Percentiles rank a stretch among this genome's conserved stretches.
Conservation (phyloP, 805 yeast genomes). For the Starmerella bombicola region DNA sequence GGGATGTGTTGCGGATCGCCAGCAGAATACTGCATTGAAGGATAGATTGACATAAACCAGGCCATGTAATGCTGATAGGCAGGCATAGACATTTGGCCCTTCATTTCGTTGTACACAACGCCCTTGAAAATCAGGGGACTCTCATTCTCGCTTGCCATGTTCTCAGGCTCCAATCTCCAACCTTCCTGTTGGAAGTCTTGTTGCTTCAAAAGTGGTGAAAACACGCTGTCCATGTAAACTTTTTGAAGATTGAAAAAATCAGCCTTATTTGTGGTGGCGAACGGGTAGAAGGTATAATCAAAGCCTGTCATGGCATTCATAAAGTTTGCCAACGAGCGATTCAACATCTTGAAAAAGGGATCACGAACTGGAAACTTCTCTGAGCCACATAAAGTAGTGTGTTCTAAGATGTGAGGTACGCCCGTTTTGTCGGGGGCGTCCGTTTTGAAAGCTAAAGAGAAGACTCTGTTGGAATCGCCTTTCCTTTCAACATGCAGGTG, state of each 20-base stretch:
- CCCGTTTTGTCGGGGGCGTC: conserved; percentile 94
- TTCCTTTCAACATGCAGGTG: conserved; percentile 73
- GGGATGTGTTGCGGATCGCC: conserved; percentile 85
- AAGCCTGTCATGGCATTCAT: conserved; percentile 99
- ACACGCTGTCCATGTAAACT: conserved; percentile 78
- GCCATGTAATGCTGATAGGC: conserved; percentile 74
- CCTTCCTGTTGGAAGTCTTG: conserved; percentile 93
- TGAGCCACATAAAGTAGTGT: conserved; percentile 92
- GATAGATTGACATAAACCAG: conserved; percentile 72
- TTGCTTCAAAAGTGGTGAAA: conserved; percentile 62
- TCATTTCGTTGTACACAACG: conserved; percentile 96
- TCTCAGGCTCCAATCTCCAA: conserved; percentile 82
- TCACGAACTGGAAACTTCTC: conserved; percentile 84
- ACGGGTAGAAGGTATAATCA: conserved; percentile 91
- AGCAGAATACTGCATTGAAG: conserved; percentile 78
- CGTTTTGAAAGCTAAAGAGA: conserved; percentile 80
- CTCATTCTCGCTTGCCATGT: conserved; percentile 27
- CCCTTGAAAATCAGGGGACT: conserved; percentile 68
- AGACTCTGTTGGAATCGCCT: conserved; percentile 74
- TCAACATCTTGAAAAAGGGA: conserved; percentile 95
- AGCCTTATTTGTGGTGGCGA: conserved; percentile 77
- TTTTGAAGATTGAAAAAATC: conserved; percentile 76
- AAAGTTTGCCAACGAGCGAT: conserved; percentile 83
- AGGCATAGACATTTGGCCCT: conserved; percentile 87
- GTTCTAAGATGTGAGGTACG: conserved; percentile 91